Evolutionary conservation across 208 protist species (phyloP), one percentile per base, ranked within the genome.

Genomic region (Crithidia bombi): DNA sequence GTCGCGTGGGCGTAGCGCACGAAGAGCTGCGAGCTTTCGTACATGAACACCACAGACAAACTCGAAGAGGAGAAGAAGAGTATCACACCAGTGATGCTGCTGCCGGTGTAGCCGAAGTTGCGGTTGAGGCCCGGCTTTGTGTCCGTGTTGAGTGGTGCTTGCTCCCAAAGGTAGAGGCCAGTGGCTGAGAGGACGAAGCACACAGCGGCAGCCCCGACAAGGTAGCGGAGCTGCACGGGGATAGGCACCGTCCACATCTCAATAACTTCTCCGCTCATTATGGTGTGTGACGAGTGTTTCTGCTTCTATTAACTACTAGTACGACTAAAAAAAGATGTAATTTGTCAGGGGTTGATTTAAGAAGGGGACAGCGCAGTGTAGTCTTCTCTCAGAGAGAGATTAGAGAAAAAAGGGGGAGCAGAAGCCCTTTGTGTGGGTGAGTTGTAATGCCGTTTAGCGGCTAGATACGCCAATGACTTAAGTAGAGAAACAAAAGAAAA

Each of bases 91-190:
- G 46, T 35, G 12, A 66, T 14, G 35, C 25, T 50, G 15, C 38
- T 38, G 14, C 26, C n/a, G 0, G 65, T 62, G 57, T 72, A 83
- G 28, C 63, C 71, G 21, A 61, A 65, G 32, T 17, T 64, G 52
- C 44, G 33, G 46, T 56, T 63, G 25, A 56, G 23, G 38, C 56
- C 38, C 12, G 38, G 56, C 38, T 47, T 17, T 1, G n/a, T 62
- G 32, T 57, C 65, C 11, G 33, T 57, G 32, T 56, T 51, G 23
- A 44, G 46, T 0, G 56, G 56, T 1, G 58, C 15, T 17, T 65
- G 17, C 23, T 61, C 56, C 57, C 57, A 73, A 14, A 66, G 47
- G 23, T 32, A 39, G 32, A 71, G 36, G 10, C 56, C 67, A 19
- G 10, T 17, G n/a, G 38, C 43, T 0, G 66, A 15, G 19, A 79